phyloP scores from a whole-genome alignment of 257 asterid genomes.

The Rubia yunnanensis region DNA sequence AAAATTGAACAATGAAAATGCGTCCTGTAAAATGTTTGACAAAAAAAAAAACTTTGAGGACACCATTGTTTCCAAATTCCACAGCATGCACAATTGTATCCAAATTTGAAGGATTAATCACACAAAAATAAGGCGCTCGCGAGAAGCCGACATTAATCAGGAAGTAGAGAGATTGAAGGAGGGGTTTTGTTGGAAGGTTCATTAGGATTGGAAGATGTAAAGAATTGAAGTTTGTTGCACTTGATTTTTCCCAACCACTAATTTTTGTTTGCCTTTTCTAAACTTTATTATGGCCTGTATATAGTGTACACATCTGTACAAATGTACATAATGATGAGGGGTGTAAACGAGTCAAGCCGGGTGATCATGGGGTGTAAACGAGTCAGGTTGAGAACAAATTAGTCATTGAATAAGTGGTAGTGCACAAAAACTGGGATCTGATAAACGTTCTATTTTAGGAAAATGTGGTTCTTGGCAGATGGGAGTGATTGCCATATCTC shows the following conservation, averaged over 20 bases:
- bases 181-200: conserved; percentile 9
- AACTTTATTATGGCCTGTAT: no score
- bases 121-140: not conserved
- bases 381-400: not conserved
- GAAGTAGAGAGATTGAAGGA: not conserved
- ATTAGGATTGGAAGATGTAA: not conserved
- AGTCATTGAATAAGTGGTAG: not conserved
- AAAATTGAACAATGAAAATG: no score
- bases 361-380: not conserved
- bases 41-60: no score
- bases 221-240: conserved; percentile 3
- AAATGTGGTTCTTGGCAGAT: not conserved
- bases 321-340: not conserved
- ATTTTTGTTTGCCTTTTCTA: not conserved
- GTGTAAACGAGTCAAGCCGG: not conserved
- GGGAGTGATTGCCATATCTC: not conserved
- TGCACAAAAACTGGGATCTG: not conserved
- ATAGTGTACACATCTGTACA: no score
- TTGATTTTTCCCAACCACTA: conserved; percentile 13
- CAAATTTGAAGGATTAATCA: no score
- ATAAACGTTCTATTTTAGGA: not conserved
- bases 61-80: no score
- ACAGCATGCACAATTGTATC: no score
- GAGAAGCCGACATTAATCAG: not conserved
- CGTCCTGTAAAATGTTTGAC: no score